A percentile compares a stretch with the other conserved stretches of the same genome.
Evolutionary conservation across 163 green algal species (phyloP).

Genomic region (Chlamydomonas reinhardtii): DNA sequence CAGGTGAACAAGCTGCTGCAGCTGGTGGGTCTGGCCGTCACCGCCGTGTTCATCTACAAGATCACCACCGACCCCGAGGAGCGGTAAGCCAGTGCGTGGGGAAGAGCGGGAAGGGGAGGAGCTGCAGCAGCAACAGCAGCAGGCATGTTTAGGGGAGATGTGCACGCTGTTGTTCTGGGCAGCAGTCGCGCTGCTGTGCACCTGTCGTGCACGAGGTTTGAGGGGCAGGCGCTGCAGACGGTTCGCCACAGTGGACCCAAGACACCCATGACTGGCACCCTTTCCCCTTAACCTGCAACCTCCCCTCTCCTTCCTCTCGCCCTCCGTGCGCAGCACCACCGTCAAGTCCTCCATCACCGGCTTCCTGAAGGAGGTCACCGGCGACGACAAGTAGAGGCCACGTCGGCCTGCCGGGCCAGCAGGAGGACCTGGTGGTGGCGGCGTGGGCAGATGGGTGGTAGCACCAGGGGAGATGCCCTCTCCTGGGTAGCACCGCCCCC

Average conservation of each 20-base stretch:
- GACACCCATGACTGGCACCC: too few relatives aligned
- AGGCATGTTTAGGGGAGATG: too few relatives aligned
- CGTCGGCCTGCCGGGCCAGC: too few relatives aligned
- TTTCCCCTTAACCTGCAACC: too few relatives aligned
- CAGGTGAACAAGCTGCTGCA: conserved; percentile 32
- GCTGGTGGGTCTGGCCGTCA: conserved; percentile 33
- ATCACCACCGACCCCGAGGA: conserved; percentile 21
- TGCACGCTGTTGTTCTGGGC: background rate
- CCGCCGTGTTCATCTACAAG: conserved; percentile 15
- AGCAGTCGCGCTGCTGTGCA: too few relatives aligned
- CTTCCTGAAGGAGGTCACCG: conserved; percentile 46
- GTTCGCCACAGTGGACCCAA: too few relatives aligned
- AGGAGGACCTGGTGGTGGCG: too few relatives aligned
- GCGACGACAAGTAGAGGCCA: conserved; percentile 27
- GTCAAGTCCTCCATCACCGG: conserved; percentile 18
- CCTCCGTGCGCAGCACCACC: background rate
- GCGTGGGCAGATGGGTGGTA: too few relatives aligned
- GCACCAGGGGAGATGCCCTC: too few relatives aligned
- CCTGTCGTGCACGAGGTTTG: too few relatives aligned
- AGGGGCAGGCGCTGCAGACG: too few relatives aligned
- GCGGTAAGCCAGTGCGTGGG: conserved; percentile 14
- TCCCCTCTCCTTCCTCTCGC: background rate
- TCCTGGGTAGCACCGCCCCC: too few relatives aligned
- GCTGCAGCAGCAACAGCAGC: background rate
- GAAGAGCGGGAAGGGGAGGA: background rate